These are phyloP conservation scores for Digitaria exilis DNA, from an alignment of 202 grass and related monocot species.

Conservation along the genomic window DNA sequence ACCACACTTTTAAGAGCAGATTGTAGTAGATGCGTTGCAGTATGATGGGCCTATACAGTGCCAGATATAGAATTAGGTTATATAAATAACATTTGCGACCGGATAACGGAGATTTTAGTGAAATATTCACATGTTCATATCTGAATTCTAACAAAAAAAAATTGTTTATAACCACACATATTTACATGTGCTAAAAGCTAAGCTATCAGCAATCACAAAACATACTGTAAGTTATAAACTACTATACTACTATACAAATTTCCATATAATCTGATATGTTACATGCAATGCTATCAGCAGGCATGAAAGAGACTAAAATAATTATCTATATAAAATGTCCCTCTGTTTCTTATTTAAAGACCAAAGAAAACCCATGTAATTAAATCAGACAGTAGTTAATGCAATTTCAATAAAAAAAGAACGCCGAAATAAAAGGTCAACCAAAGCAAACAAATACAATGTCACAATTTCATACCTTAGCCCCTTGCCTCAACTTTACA, in stretches of 20 bases:
- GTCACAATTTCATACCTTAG: constrained; percentile 62
- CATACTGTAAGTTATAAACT: background rate
- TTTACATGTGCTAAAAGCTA: constrained; percentile 13
- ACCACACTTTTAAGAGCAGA: constrained; percentile 80
- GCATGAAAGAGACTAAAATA: constrained; percentile 3
- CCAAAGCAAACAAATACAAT: background rate
- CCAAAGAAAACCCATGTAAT: background rate
- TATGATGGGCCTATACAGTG: constrained; percentile 82
- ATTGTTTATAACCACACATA: background rate
- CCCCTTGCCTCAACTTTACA: constrained; percentile 79
- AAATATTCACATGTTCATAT: too few species aligned
- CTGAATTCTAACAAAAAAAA: constrained; percentile 19
- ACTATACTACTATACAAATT: background rate
- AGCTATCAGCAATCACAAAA: constrained; percentile 11
- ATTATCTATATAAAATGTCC: background rate
- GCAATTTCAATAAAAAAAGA: background rate
- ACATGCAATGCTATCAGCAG: background rate
- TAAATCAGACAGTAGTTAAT: constrained; percentile 14
- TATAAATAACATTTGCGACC: background rate
- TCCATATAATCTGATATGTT: constrained; percentile 8
- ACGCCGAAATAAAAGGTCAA: background rate
- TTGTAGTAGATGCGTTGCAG: constrained; percentile 96
- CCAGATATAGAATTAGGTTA: constrained; percentile 20
- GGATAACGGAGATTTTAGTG: constrained; percentile 1
- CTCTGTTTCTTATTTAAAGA: constrained; percentile 31